Evolutionary conservation across 2,329 filamentous ascomycete genomes (phyloP).

Genomic region (Biscogniauxia mediterranea): DNA sequence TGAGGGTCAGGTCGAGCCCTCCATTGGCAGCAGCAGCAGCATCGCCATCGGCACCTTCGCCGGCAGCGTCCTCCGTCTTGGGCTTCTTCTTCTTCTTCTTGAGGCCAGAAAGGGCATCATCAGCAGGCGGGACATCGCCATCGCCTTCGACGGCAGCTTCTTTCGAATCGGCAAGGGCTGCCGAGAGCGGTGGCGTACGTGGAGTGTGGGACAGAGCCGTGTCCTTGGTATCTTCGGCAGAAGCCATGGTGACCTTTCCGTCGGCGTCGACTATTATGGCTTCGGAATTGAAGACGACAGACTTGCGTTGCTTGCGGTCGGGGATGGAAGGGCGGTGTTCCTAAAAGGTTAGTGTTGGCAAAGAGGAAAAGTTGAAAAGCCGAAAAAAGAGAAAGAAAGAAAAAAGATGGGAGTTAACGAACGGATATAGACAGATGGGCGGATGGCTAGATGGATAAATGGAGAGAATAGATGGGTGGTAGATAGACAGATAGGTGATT

Average conservation of each 20-base stretch:
- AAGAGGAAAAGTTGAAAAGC: background rate
- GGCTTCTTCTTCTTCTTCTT: slow-evolving; percentile 65
- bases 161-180: slow-evolving; percentile 53
- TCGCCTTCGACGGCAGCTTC: slow-evolving; percentile 37
- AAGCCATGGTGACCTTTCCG: slow-evolving; percentile 76
- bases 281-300: slow-evolving; percentile 88
- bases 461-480: background rate
- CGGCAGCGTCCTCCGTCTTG: slow-evolving; percentile 49
- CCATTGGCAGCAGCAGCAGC: slow-evolving; percentile 56
- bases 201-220: slow-evolving; percentile 78
- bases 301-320: slow-evolving; percentile 80
- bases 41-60: slow-evolving; percentile 47
- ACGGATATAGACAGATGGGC: too few relatives aligned
- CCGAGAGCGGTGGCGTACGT: slow-evolving; percentile 60
- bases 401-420: too few relatives aligned
- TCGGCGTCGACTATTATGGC: slow-evolving; percentile 85
- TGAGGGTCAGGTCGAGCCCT: slow-evolving; percentile 68
- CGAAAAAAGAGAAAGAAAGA: too few relatives aligned
- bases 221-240: slow-evolving; percentile 72
- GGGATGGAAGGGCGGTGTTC: slow-evolving; percentile 29
- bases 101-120: slow-evolving; percentile 63
- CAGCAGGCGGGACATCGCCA: slow-evolving; percentile 32
- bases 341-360: slow-evolving; percentile 8
- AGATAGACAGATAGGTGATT: too few relatives aligned
- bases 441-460: too few relatives aligned